Conservation (phyloP, 2,329 filamentous ascomycete species). For the Penicillium sp. region DNA sequence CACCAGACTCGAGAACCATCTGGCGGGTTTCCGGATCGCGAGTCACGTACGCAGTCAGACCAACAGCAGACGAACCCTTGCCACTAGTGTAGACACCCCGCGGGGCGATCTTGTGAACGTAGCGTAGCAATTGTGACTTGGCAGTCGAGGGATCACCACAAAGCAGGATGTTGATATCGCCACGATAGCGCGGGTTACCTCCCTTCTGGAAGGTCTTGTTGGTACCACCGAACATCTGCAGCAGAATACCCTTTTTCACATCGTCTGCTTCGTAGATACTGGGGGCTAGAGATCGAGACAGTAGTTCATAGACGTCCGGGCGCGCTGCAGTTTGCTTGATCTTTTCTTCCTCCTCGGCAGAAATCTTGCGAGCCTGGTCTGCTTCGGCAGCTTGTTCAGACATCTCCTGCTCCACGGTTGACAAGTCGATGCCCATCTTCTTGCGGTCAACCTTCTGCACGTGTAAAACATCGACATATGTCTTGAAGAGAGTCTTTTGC, state of each 20-base stretch:
- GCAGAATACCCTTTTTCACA: conserved; percentile 94
- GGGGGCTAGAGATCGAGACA: conserved; percentile 83
- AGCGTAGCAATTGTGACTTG: conserved; percentile 90
- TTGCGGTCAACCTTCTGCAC: conserved; percentile 96
- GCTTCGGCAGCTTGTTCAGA: conserved; percentile 65
- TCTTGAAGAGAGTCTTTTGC: conserved; percentile 95
- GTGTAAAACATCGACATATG: conserved; percentile 90
- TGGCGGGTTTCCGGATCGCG: conserved; percentile 68
- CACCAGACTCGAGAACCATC: conserved; percentile 68
- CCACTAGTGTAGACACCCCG: conserved; percentile 73
- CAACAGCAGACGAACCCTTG: conserved; percentile 69
- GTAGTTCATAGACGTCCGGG: conserved; percentile 84
- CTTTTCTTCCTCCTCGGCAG: conserved; percentile 78
- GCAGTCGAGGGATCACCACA: conserved; percentile 95
- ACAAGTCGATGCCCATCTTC: conserved; percentile 82
- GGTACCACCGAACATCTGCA: conserved; percentile 93
- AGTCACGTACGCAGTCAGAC: conserved; percentile 71
- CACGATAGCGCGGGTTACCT: conserved; percentile 88
- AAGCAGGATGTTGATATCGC: conserved; percentile 93
- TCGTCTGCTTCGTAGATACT: conserved; percentile 98
- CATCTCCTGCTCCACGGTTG: conserved; percentile 78
- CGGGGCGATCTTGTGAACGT: conserved; percentile 96
- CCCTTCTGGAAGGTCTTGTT: conserved; percentile 98
- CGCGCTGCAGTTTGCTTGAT: conserved; percentile 75
- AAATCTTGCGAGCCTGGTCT: conserved; percentile 77